Conservation (phyloP, 768 basidiomycete species). For the Psilocybe sp. region DNA sequence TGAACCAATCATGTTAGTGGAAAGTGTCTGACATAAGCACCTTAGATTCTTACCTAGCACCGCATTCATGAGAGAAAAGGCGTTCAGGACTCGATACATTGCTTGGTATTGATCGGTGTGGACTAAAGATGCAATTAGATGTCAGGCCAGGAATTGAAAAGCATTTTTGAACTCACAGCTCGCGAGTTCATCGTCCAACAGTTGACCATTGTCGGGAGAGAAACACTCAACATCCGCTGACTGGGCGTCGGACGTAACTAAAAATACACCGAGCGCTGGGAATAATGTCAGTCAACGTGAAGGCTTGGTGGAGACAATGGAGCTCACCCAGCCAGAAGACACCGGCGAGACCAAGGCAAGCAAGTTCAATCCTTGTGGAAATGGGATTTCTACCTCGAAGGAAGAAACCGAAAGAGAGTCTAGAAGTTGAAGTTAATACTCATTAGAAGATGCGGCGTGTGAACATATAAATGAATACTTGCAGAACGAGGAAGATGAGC, state of each 20-base stretch:
- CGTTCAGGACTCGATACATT: slow-evolving; percentile 82
- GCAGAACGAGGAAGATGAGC: slow-evolving; percentile 68
- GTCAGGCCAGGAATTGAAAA: neutral
- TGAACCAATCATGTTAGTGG: slow-evolving; percentile 15
- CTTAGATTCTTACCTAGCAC: slow-evolving; percentile 50
- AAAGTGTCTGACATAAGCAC: neutral
- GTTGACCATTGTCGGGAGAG: slow-evolving; percentile 46
- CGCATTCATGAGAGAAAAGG: slow-evolving; percentile 78
- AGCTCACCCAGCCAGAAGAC: slow-evolving; percentile 76
- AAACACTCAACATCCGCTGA: slow-evolving; percentile 83
- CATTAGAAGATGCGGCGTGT: neutral
- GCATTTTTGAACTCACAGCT: slow-evolving; percentile 50
- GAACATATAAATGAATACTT: slow-evolving; percentile 23
- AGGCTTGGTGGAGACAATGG: neutral
- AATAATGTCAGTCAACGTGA: slow-evolving; percentile 12
- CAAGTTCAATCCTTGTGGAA: slow-evolving; percentile 73
- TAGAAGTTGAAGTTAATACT: slow-evolving; percentile 18
- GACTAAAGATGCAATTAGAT: slow-evolving; percentile 39
- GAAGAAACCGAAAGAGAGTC: slow-evolving; percentile 63
- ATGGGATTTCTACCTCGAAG: slow-evolving; percentile 71
- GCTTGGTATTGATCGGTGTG: slow-evolving; percentile 85
- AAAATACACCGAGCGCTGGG: slow-evolving; percentile 69
- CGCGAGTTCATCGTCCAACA: slow-evolving; percentile 54
- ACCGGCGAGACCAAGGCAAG: slow-evolving; percentile 66
- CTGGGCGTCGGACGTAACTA: slow-evolving; percentile 73